Evolutionary conservation across 164 flowering plant species (phyloP), one percentile per base, ranked within the genome.

Genomic region (Magnolia officinalis): DNA sequence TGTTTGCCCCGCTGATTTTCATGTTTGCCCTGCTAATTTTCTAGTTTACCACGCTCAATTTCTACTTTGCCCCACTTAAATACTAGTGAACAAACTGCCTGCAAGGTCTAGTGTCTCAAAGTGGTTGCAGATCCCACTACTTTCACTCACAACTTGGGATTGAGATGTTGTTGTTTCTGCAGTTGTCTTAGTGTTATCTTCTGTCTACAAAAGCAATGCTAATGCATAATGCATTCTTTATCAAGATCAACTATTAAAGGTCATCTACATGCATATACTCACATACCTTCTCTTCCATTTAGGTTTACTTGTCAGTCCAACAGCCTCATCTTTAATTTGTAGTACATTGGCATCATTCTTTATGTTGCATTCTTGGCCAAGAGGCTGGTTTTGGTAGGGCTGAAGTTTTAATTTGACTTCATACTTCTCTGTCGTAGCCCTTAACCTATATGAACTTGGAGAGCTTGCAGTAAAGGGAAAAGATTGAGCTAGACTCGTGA

Each of bases 401-500:
- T 24, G 66, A 69, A 78, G 75, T 18, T 73, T 61, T 23, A 55
- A 20, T 51, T 75, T 76, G 73, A 74, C 78, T 59, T 80, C 85
- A 70, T 77, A 64, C 37, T 81, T 77, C 24, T 23, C 24, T 23
- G 24, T 0, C 1, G 24, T 23, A 23, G 24, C 24, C 24, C 24
- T 23, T 23, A 23, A 23, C 64, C 86, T 82, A 78, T 70, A 81
- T 18, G 83, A 75, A 74, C 82, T 86, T 13, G 86, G 78, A 78
- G 87, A 78, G 77, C 82, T 83, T 61, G 81, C 75, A 67, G 73
- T 81, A 1, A 85, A 52, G 50, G 82, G 81, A 50, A 81, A 55
- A 37, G 80, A 85, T 81, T 87, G 87, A 72, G 83, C 87, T 74
- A 89, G 81, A 50, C 85, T 86, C 70, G 73, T 45, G 86, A 75